Percentiles rank a stretch among this genome's conserved stretches.
Evolutionary conservation across 768 basidiomycete species (phyloP).

Genomic region (Kwoniella sp.): DNA sequence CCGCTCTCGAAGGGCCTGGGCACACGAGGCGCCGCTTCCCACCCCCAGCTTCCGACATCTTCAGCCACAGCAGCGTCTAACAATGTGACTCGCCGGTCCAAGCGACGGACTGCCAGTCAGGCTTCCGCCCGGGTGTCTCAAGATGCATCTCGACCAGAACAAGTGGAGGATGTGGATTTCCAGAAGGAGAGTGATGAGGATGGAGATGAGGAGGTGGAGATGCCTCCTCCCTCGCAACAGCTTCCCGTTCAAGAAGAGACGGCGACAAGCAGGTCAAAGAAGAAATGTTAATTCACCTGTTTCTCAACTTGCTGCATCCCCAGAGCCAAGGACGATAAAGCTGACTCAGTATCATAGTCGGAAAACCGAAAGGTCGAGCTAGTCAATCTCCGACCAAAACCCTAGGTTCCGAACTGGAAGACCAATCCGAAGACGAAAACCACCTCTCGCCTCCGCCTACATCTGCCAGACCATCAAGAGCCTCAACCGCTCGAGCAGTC

Average conservation of each 20-base stretch:
- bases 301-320: too few species aligned
- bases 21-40: too few species aligned
- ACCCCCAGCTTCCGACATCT: too few species aligned
- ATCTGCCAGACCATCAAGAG: not conserved
- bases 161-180: too few species aligned
- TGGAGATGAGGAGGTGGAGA: not conserved
- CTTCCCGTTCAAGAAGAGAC: not conserved
- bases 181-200: not conserved
- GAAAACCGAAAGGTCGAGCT: conserved; percentile 1
- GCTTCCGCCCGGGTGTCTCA: too few species aligned
- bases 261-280: conserved; percentile 5
- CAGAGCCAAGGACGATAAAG: not conserved
- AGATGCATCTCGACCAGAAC: too few species aligned
- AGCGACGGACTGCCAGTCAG: too few species aligned
- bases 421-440: not conserved
- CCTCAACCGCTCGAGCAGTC: not conserved
- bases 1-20: too few species aligned
- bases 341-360: not conserved
- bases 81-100: too few species aligned
- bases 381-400: not conserved
- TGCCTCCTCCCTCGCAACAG: conserved; percentile 9
- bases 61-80: too few species aligned
- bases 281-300: conserved; percentile 3
- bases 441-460: not conserved
- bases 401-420: not conserved